Evolutionary conservation across 345 rosid species (phyloP).

Genomic region (Linum lewisii): DNA sequence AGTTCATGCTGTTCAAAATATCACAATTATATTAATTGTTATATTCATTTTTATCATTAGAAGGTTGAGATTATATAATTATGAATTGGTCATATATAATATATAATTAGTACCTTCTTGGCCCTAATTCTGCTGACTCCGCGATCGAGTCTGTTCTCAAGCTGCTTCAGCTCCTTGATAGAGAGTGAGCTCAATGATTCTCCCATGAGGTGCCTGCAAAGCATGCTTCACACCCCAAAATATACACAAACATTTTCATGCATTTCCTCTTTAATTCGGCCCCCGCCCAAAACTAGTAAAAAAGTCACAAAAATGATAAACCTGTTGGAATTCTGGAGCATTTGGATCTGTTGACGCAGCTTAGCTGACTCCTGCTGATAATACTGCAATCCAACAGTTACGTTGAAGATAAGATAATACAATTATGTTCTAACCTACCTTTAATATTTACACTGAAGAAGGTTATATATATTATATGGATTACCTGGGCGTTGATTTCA

Average conservation of each 20-base stretch:
- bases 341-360: constrained; percentile 86
- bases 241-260: not conserved
- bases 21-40: not conserved
- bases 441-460: not conserved
- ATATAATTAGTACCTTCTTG: constrained; percentile 91
- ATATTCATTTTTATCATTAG: not conserved
- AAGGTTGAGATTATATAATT: not conserved
- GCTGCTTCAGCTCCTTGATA: constrained; percentile 89
- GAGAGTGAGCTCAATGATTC: constrained; percentile 68
- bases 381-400: constrained; percentile 36
- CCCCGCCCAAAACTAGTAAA: not conserved
- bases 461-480: not conserved
- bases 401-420: no score
- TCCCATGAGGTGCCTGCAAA: constrained; percentile 82
- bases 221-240: not conserved
- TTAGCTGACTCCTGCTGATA: constrained; percentile 96
- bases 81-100: not conserved
- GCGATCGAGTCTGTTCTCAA: constrained; percentile 90
- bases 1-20: constrained; percentile 65
- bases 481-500: constrained; percentile 96
- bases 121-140: constrained; percentile 90
- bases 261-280: not conserved
- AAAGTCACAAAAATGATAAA: constrained; percentile 6
- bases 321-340: constrained; percentile 93
- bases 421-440: no score